Conservation (phyloP, 768 basidiomycete genomes). For the Naganishia randhawae region DNA sequence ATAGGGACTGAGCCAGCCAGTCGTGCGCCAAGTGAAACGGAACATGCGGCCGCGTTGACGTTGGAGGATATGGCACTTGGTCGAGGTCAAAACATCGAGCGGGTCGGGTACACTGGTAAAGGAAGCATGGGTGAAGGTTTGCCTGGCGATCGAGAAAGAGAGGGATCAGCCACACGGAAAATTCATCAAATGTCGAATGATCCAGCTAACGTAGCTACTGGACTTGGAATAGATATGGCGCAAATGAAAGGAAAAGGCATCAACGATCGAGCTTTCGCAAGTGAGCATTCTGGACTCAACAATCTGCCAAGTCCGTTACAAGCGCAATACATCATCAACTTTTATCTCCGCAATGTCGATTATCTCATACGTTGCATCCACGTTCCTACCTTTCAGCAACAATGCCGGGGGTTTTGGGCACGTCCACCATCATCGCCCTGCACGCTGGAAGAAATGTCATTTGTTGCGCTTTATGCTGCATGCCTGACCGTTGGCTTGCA, state of each 20-base stretch:
- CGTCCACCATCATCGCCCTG: not conserved
- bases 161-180: not conserved
- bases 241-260: not conserved
- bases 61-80: slow-evolving; percentile 22
- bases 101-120: not conserved
- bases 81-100: slow-evolving; percentile 14
- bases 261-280: not conserved
- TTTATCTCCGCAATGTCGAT: slow-evolving; percentile 21
- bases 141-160: not conserved
- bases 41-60: slow-evolving; percentile 21
- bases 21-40: slow-evolving; percentile 22
- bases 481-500: slow-evolving; percentile 14
- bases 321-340: slow-evolving; percentile 25
- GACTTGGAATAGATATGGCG: not conserved
- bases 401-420: slow-evolving; percentile 9
- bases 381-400: slow-evolving; percentile 22
- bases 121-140: not conserved
- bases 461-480: slow-evolving; percentile 22
- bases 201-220: not conserved
- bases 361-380: slow-evolving; percentile 23
- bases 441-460: slow-evolving; percentile 14
- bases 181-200: not conserved
- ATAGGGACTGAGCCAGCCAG: slow-evolving; percentile 2
- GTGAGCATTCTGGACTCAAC: slow-evolving; percentile 6
- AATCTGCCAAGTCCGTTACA: slow-evolving; percentile 18